Conservation (phyloP, 2,329 filamentous ascomycete species). For the Metarhizium sp. region DNA sequence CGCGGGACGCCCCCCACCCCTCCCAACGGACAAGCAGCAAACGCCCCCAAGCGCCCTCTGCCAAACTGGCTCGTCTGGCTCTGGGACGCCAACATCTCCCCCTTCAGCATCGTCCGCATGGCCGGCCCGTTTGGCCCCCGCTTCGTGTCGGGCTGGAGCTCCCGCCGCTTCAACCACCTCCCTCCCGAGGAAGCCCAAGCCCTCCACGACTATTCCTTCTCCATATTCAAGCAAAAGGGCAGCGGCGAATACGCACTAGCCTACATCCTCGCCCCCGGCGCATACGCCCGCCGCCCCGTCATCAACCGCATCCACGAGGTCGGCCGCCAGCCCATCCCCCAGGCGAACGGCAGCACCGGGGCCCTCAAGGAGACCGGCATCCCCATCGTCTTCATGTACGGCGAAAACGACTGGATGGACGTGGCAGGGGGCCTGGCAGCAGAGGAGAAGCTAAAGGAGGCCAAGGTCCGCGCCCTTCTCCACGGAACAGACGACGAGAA, state of each 20-base stretch:
- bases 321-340: constrained; percentile 56
- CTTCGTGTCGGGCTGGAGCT: constrained; percentile 91
- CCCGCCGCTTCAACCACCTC: constrained; percentile 82
- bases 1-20: constrained; percentile 12
- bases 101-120: constrained; percentile 83
- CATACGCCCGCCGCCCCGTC: constrained; percentile 79
- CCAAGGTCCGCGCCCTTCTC: constrained; percentile 49
- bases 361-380: constrained; percentile 50
- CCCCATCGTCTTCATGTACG: constrained; percentile 90
- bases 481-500: constrained; percentile 59
- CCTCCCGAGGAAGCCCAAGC: constrained; percentile 70
- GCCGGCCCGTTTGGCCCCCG: constrained; percentile 83
- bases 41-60: constrained; percentile 44
- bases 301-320: constrained; percentile 82
- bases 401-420: constrained; percentile 99
- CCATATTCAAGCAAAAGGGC: constrained; percentile 83
- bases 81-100: constrained; percentile 95
- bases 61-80: constrained; percentile 86
- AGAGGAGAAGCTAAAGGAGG: constrained; percentile 66
- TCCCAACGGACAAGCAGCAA: constrained; percentile 17
- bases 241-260: constrained; percentile 90
- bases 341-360: constrained; percentile 13
- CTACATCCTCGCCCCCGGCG: constrained; percentile 88
- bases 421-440: constrained; percentile 74
- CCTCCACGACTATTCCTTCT: constrained; percentile 89